Conservation (phyloP, 768 basidiomycete species). For the Mycena chlorophos region DNA sequence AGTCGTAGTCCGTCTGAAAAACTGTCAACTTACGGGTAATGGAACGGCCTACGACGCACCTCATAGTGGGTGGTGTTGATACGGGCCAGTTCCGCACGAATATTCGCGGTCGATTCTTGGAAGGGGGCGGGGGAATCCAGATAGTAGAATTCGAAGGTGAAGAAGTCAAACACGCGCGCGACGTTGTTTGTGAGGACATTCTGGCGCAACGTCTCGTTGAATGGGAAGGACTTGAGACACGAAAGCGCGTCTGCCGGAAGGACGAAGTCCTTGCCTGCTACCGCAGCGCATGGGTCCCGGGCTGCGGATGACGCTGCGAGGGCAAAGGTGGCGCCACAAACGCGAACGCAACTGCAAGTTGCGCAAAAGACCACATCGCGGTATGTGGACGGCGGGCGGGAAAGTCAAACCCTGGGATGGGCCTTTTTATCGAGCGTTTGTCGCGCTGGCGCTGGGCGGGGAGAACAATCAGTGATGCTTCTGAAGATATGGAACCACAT, state of each 20-base stretch:
- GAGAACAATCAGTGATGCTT: too few species aligned
- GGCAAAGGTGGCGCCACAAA: neutral
- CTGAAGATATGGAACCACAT: too few species aligned
- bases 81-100: conserved; percentile 47
- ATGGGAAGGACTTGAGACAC: conserved; percentile 57
- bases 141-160: conserved; percentile 55
- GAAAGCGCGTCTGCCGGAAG: conserved; percentile 56
- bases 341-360: neutral
- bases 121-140: conserved; percentile 52
- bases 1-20: conserved; percentile 63
- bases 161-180: conserved; percentile 52
- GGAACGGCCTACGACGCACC: conserved; percentile 29
- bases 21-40: neutral
- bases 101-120: conserved; percentile 56
- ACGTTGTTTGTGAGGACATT: conserved; percentile 48
- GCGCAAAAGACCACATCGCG: neutral
- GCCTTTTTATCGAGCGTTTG: too few species aligned
- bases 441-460: too few species aligned
- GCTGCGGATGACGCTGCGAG: neutral
- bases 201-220: conserved; percentile 56
- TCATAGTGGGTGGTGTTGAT: conserved; percentile 50
- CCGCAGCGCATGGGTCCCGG: conserved; percentile 14
- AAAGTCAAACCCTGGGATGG: too few species aligned
- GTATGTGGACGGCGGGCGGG: neutral
- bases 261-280: conserved; percentile 34